These are phyloP conservation scores for Magnaporthiopsis rhizophila DNA, from an alignment of 2,329 filamentous ascomycete genomes.

Conservation along the genomic window DNA sequence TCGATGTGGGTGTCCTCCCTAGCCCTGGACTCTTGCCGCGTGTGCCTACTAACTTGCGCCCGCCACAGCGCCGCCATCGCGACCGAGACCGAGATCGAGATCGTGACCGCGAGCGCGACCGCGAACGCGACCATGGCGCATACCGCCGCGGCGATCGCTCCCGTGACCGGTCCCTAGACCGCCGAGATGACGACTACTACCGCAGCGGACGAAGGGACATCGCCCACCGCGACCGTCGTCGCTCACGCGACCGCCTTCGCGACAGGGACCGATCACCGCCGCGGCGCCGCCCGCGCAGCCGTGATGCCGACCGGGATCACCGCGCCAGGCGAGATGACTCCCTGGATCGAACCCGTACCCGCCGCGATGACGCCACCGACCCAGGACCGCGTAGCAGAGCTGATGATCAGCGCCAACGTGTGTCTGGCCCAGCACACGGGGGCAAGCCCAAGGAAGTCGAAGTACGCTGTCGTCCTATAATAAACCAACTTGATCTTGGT, in stretches of 20 bases:
- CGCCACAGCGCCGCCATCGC: slow-evolving; percentile 48
- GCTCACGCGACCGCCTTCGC: slow-evolving; percentile 52
- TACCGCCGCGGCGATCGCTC: slow-evolving; percentile 65
- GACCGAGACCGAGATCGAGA: slow-evolving; percentile 13
- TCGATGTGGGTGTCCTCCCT: slow-evolving; percentile 43
- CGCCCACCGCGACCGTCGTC: slow-evolving; percentile 49
- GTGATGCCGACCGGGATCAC: slow-evolving; percentile 56
- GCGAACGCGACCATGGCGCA: slow-evolving; percentile 36
- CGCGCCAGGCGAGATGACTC: slow-evolving; percentile 67
- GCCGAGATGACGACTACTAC: slow-evolving; percentile 58
- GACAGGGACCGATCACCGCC: slow-evolving; percentile 53
- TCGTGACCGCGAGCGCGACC: slow-evolving; percentile 23
- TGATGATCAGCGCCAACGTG: slow-evolving; percentile 51
- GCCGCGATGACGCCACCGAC: slow-evolving; percentile 65
- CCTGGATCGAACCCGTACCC: slow-evolving; percentile 54
- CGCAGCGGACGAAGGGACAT: slow-evolving; percentile 52
- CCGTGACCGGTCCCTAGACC: slow-evolving; percentile 62
- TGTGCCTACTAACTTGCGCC: slow-evolving; percentile 28
- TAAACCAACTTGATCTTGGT: neutral
- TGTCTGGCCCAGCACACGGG: slow-evolving; percentile 40
- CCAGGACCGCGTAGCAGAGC: slow-evolving; percentile 58
- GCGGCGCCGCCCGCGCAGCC: slow-evolving; percentile 51
- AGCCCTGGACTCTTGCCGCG: slow-evolving; percentile 15
- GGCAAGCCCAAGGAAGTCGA: slow-evolving; percentile 44
- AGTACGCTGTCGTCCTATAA: slow-evolving; percentile 34